Percentiles rank a stretch among this genome's conserved stretches.
phyloP scores from a whole-genome alignment of 2,329 filamentous ascomycete genomes.

The Colletotrichum eremochloae region DNA sequence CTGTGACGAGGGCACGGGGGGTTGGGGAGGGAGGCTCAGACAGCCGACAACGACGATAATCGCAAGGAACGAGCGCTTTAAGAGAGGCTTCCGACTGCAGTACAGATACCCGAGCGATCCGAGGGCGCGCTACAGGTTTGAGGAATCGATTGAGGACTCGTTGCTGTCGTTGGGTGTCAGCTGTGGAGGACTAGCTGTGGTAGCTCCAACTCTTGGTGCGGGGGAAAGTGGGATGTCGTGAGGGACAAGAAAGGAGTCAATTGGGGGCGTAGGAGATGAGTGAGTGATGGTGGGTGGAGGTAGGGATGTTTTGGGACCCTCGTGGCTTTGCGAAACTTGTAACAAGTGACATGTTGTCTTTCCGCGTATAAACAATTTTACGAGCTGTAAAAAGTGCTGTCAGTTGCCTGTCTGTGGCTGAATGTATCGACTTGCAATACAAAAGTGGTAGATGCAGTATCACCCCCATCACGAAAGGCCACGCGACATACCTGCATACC shows the following conservation, averaged over 20 bases:
- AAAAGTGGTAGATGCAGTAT: constrained; percentile 18
- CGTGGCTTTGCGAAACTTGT: not conserved
- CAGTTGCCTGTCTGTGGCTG: not conserved
- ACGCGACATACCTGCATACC: constrained; percentile 6
- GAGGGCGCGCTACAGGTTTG: not conserved
- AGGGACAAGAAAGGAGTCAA: not conserved
- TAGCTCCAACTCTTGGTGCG: not conserved
- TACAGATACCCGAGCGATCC: constrained; percentile 33
- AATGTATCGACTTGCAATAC: not conserved
- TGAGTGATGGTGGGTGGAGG: not conserved
- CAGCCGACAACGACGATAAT: constrained; percentile 17
- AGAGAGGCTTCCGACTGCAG: constrained; percentile 1
- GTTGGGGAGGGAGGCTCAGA: constrained; percentile 27
- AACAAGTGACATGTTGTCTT: not conserved
- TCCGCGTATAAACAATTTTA: not conserved
- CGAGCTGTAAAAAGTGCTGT: not conserved
- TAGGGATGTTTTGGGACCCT: not conserved
- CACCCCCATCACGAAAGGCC: not conserved
- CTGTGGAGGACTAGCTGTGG: constrained; percentile 1
- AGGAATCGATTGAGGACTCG: not conserved
- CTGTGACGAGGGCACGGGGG: not conserved
- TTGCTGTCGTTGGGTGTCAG: constrained; percentile 1
- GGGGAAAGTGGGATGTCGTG: constrained; percentile 14
- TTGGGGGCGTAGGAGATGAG: not conserved
- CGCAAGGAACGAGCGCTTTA: constrained; percentile 16